Evolutionary conservation across 345 rosid species (phyloP).

Genomic region (Toxicodendron radicans): DNA sequence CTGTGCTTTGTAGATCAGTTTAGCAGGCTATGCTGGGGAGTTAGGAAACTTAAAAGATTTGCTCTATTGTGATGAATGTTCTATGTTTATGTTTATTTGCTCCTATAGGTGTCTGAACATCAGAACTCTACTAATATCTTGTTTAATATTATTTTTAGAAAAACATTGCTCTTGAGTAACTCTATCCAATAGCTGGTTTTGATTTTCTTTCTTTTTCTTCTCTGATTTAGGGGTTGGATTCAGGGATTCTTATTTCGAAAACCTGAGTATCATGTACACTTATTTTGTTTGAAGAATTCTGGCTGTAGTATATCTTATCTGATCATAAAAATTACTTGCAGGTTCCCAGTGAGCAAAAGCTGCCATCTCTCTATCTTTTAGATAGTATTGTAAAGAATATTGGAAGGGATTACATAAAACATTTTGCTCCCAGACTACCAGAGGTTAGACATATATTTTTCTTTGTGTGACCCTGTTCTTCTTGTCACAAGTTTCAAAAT

Average conservation of each 20-base stretch:
- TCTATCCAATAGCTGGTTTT: background rate
- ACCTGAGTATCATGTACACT: background rate
- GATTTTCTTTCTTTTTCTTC: background rate
- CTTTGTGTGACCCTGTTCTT: conserved; percentile 1
- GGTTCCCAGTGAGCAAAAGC: conserved; percentile 99
- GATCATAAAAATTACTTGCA: conserved; percentile 55
- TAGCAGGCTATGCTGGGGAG: conserved; percentile 1
- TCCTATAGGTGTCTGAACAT: background rate
- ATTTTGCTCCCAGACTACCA: conserved; percentile 75
- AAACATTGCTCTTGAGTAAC: background rate
- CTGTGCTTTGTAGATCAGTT: background rate
- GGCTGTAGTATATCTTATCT: conserved; percentile 30
- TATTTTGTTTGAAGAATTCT: conserved; percentile 9
- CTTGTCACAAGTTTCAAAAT: too few relatives aligned
- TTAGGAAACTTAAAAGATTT: background rate
- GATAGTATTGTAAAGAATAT: conserved; percentile 99
- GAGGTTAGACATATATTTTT: conserved; percentile 63
- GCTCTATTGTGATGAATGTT: background rate
- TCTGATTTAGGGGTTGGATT: background rate
- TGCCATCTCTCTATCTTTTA: conserved; percentile 93
- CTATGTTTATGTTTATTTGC: background rate
- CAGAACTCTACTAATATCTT: background rate
- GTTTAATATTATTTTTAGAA: background rate
- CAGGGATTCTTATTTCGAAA: background rate
- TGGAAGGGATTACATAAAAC: conserved; percentile 86